Evolutionary conservation across 805 yeast genomes (phyloP).

Genomic region (Hanseniaspora pseudoguilliermondii): DNA sequence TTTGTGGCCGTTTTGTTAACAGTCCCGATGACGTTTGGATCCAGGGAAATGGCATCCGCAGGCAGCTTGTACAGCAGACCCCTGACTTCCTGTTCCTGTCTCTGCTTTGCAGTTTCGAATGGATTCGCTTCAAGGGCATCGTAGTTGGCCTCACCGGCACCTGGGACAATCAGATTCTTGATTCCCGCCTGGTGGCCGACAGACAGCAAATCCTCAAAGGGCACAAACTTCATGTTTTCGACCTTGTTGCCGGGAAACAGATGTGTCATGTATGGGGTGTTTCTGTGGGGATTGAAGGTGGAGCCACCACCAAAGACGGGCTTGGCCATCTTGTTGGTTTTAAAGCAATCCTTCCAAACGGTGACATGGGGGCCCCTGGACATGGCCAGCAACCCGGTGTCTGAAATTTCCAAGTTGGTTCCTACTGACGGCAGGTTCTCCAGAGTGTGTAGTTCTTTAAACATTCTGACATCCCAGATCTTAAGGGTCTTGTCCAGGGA

Average conservation of each 20-base stretch:
- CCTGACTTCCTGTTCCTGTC: conserved; percentile 87
- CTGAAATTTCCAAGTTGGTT: conserved; percentile 63
- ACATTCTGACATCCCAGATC: conserved; percentile 86
- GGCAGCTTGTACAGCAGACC: conserved; percentile 71
- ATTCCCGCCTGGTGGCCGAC: conserved; percentile 71
- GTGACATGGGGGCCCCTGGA: conserved; percentile 94
- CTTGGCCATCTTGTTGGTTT: conserved; percentile 30
- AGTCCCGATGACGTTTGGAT: conserved; percentile 76
- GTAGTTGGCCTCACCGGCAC: conserved; percentile 94
- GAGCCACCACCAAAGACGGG: conserved; percentile 35
- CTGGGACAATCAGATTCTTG: conserved; percentile 82
- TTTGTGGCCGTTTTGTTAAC: conserved; percentile 59
- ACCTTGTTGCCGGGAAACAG: conserved; percentile 65
- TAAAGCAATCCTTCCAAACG: conserved; percentile 79
- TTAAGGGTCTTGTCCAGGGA: conserved; percentile 77
- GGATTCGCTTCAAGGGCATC: conserved; percentile 92
- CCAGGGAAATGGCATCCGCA: conserved; percentile 84
- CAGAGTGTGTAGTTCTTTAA: conserved; percentile 52
- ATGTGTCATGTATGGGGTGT: conserved; percentile 86
- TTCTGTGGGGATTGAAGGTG: conserved; percentile 20
- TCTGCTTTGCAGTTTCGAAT: conserved; percentile 77
- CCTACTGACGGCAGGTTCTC: conserved; percentile 75
- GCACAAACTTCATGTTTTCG: conserved; percentile 61
- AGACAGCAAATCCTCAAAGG: conserved; percentile 93
- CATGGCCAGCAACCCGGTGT: conserved; percentile 74